These are phyloP conservation scores for Calonectria pteridis DNA, from an alignment of 2,329 filamentous ascomycete genomes.

Conservation along the genomic window DNA sequence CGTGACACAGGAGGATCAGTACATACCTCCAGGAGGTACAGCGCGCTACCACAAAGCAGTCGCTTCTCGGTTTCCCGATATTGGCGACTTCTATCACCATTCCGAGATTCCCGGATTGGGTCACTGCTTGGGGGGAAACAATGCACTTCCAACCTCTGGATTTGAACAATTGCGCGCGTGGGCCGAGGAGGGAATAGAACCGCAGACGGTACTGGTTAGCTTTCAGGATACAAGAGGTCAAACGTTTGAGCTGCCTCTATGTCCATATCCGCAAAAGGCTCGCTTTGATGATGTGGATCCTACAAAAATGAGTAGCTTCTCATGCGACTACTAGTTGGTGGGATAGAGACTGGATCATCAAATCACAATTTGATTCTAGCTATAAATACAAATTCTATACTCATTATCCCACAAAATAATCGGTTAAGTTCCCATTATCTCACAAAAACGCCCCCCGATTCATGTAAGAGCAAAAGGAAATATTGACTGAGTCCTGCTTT, in stretches of 20 bases:
- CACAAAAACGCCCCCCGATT: not conserved
- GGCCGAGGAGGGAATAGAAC: slow-evolving; percentile 48
- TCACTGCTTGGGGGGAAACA: slow-evolving; percentile 47
- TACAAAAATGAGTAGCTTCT: not conserved
- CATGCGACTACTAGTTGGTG: not conserved
- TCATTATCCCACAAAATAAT: not conserved
- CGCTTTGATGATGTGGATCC: slow-evolving; percentile 37
- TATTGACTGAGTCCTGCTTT: not conserved
- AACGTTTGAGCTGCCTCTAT: slow-evolving; percentile 52
- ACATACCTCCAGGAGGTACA: slow-evolving; percentile 31
- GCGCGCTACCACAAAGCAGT: slow-evolving; percentile 47
- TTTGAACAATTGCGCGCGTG: slow-evolving; percentile 44
- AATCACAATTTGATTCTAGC: not conserved
- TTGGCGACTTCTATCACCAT: slow-evolving; percentile 48
- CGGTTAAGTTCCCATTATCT: not conserved
- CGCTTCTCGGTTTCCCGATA: slow-evolving; percentile 23
- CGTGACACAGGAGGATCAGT: slow-evolving; percentile 29
- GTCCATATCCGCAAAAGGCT: slow-evolving; percentile 48
- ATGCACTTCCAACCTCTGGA: slow-evolving; percentile 33
- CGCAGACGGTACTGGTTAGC: slow-evolving; percentile 31
- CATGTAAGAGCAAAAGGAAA: not conserved
- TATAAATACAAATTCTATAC: not conserved
- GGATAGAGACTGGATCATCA: not conserved
- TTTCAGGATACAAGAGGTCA: slow-evolving; percentile 15
- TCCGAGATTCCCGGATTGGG: slow-evolving; percentile 50